Percentiles rank a stretch among this genome's conserved stretches.
Conservation (phyloP, 768 basidiomycete species). For the Asterophora lycoperdoides region DNA sequence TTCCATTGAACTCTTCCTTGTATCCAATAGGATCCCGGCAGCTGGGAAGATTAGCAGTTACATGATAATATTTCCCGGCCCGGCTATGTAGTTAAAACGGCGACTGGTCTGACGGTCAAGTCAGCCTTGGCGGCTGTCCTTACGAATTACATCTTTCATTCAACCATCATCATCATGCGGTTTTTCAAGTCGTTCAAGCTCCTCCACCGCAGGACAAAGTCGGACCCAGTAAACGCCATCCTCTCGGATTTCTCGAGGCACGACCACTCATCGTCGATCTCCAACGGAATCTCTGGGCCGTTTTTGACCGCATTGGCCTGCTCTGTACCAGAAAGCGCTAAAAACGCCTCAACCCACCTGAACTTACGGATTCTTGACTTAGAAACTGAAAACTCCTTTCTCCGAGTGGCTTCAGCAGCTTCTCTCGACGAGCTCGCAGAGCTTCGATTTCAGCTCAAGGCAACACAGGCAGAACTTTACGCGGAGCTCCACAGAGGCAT, state of each 20-base stretch:
- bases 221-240: constrained; percentile 37
- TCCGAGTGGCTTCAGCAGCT: constrained; percentile 2
- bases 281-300: constrained; percentile 17
- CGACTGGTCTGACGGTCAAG: no score
- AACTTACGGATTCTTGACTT: constrained; percentile 13
- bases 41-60: constrained; percentile 86
- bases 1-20: constrained; percentile 99
- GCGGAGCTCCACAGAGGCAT: constrained; percentile 14
- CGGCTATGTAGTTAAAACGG: no score
- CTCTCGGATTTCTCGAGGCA: constrained; percentile 17
- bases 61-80: constrained; percentile 69
- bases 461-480: constrained; percentile 14
- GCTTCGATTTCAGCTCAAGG: constrained; percentile 10
- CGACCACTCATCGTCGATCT: constrained; percentile 2
- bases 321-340: not conserved
- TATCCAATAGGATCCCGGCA: constrained; percentile 91
- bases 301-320: constrained; percentile 9
- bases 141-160: not conserved
- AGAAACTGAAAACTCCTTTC: constrained; percentile 8
- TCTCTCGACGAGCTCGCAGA: constrained; percentile 5
- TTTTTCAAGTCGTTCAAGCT: constrained; percentile 43
- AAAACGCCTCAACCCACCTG: constrained; percentile 2
- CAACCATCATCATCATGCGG: constrained; percentile 29
- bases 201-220: constrained; percentile 45
- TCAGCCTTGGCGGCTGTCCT: no score